Evolutionary conservation across 2,329 filamentous ascomycete genomes (phyloP).

Genomic region (Elsinoe arachidis): DNA sequence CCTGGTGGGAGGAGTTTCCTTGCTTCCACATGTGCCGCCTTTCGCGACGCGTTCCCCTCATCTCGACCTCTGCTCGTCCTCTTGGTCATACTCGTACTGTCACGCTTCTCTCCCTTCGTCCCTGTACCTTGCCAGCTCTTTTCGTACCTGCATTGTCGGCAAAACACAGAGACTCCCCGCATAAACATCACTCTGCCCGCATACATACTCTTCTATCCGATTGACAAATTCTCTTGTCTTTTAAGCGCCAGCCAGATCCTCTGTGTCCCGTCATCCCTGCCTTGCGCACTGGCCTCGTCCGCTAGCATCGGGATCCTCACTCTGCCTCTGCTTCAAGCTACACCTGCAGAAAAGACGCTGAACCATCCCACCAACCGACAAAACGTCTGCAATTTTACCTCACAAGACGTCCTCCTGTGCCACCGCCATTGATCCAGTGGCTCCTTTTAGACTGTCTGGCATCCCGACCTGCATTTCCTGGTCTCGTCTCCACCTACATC

Average conservation of each 20-base stretch:
- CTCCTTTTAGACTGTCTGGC: slow-evolving; percentile 12
- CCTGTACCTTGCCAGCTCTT: neutral
- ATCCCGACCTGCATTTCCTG: slow-evolving; percentile 5
- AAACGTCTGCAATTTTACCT: slow-evolving; percentile 14
- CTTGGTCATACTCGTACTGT: neutral
- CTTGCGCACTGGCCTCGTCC: slow-evolving; percentile 7
- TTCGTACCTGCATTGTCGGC: slow-evolving; percentile 6
- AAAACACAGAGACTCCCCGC: neutral
- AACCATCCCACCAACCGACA: slow-evolving; percentile 9
- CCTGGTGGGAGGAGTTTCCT: neutral
- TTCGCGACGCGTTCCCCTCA: slow-evolving; percentile 2
- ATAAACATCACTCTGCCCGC: neutral
- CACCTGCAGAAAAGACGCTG: slow-evolving; percentile 7
- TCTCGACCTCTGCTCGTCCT: neutral
- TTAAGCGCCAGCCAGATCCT: slow-evolving; percentile 7
- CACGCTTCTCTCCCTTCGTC: neutral
- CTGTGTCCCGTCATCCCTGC: slow-evolving; percentile 4
- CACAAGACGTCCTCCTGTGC: neutral
- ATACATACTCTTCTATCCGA: neutral
- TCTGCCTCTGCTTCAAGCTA: neutral
- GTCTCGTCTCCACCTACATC: slow-evolving; percentile 4
- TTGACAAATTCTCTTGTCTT: neutral
- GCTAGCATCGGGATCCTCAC: slow-evolving; percentile 1
- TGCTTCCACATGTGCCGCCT: neutral
- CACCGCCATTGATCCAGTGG: slow-evolving; percentile 1